These are phyloP conservation scores for Kluyveromyces wickerhamii DNA, from an alignment of 805 yeast species.

Conservation along the genomic window DNA sequence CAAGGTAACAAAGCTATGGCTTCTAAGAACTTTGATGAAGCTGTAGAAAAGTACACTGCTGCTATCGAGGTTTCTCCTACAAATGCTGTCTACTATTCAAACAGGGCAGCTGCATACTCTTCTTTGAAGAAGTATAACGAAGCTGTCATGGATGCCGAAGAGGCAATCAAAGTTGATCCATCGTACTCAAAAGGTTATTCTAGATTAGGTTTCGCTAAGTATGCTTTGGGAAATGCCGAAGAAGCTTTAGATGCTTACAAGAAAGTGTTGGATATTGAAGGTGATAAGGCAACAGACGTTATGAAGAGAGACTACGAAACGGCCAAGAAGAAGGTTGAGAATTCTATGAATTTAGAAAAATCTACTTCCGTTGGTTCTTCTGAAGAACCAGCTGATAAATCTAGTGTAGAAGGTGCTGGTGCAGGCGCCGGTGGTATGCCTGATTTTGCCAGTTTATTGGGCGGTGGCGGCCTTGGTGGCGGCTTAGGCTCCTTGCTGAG, in stretches of 20 bases:
- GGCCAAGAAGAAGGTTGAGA: constrained; percentile 81
- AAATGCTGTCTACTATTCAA: constrained; percentile 81
- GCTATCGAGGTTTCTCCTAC: constrained; percentile 65
- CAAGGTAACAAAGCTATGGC: constrained; percentile 93
- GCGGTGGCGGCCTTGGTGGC: constrained; percentile 42
- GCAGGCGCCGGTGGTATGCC: constrained; percentile 52
- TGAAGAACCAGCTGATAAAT: constrained; percentile 17
- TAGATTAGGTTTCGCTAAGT: constrained; percentile 87
- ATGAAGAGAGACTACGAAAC: constrained; percentile 93
- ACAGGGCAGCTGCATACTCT: constrained; percentile 95
- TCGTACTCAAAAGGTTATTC: constrained; percentile 87
- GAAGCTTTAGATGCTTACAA: constrained; percentile 88
- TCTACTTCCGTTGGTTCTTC: constrained; percentile 18
- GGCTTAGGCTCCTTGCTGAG: constrained; percentile 68
- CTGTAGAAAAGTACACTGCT: constrained; percentile 69
- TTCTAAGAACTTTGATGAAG: constrained; percentile 55
- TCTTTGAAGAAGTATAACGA: constrained; percentile 63
- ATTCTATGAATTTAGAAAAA: constrained; percentile 47
- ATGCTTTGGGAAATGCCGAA: constrained; percentile 88
- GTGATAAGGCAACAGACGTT: constrained; percentile 73
- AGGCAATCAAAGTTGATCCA: constrained; percentile 73
- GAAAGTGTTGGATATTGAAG: constrained; percentile 80
- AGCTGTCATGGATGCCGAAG: constrained; percentile 78
- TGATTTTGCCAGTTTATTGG: constrained; percentile 64
- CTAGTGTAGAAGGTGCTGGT: constrained; percentile 18